These are phyloP conservation scores for Globisporangium polare DNA, from an alignment of 352 stramenopile genomes.

Conservation along the genomic window DNA sequence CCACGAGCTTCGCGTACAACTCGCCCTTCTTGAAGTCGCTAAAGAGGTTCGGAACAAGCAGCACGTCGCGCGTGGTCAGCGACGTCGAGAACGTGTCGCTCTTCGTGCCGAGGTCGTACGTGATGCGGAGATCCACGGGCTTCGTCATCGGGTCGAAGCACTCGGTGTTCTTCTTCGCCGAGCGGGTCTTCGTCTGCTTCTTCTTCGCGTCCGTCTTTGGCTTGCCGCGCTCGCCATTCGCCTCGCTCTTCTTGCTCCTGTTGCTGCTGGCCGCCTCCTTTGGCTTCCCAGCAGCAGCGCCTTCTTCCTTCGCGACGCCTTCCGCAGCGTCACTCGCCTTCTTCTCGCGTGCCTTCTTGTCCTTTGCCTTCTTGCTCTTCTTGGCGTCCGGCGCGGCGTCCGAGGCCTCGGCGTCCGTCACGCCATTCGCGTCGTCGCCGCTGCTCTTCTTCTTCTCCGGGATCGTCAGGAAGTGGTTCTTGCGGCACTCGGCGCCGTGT, in stretches of 20 bases:
- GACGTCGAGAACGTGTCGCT: slow-evolving; percentile 55
- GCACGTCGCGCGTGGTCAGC: slow-evolving; percentile 55
- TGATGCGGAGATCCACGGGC: slow-evolving; percentile 68
- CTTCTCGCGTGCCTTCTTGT: slow-evolving; percentile 16
- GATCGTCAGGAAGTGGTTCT: slow-evolving; percentile 52
- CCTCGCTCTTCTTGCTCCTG: slow-evolving; percentile 23
- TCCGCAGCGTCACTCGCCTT: neutral
- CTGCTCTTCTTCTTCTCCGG: neutral
- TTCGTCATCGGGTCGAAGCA: slow-evolving; percentile 65
- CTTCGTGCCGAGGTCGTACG: slow-evolving; percentile 55
- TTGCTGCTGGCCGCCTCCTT: slow-evolving; percentile 23
- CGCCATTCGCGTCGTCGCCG: neutral
- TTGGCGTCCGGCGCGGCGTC: slow-evolving; percentile 6
- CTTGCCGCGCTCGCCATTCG: slow-evolving; percentile 11
- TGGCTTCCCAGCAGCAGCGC: neutral
- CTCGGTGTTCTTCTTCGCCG: slow-evolving; percentile 77
- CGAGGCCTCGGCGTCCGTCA: neutral
- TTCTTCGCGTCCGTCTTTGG: slow-evolving; percentile 33
- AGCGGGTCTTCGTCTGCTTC: slow-evolving; percentile 26
- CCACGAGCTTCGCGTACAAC: slow-evolving; percentile 62
- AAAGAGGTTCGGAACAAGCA: slow-evolving; percentile 72
- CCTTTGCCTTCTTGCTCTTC: slow-evolving; percentile 21
- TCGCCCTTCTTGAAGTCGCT: slow-evolving; percentile 70
- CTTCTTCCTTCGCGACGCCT: slow-evolving; percentile 9
- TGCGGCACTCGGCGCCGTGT: slow-evolving; percentile 44